Conservation (phyloP, 2,329 filamentous ascomycete genomes). For the Penicillium crustosum region DNA sequence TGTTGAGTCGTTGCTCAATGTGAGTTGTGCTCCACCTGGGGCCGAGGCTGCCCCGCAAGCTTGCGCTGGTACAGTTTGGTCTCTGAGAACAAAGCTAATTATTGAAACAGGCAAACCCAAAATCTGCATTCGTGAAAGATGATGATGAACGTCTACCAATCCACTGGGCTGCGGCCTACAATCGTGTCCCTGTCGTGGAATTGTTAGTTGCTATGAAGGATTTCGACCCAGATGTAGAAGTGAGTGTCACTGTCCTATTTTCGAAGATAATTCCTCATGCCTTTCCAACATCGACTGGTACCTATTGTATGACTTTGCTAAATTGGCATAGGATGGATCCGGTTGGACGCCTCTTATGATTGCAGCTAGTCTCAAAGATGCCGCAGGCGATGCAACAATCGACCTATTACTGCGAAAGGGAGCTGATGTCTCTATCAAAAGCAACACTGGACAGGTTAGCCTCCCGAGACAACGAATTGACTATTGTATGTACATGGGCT, state of each 20-base stretch:
- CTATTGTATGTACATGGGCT: background rate
- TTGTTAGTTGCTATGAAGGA: constrained; percentile 67
- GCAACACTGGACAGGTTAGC: constrained; percentile 43
- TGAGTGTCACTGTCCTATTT: constrained; percentile 34
- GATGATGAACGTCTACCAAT: constrained; percentile 86
- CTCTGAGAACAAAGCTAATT: constrained; percentile 4
- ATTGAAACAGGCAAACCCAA: constrained; percentile 69
- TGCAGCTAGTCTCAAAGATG: constrained; percentile 48
- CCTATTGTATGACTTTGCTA: background rate
- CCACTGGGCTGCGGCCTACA: constrained; percentile 91
- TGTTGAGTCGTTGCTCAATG: constrained; percentile 73
- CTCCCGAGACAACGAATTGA: background rate
- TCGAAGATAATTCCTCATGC: background rate
- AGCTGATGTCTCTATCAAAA: constrained; percentile 48
- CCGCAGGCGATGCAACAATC: constrained; percentile 47
- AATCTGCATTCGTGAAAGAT: constrained; percentile 70
- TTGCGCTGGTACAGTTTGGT: background rate
- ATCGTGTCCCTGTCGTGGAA: constrained; percentile 71
- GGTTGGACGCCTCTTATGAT: constrained; percentile 55
- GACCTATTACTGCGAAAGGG: constrained; percentile 48
- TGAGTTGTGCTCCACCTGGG: constrained; percentile 38
- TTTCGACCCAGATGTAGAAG: constrained; percentile 83
- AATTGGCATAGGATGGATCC: constrained; percentile 42
- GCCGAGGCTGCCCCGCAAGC: constrained; percentile 29
- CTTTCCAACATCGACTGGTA: background rate